A percentile compares a stretch with the other conserved stretches of the same genome.
phyloP scores from a whole-genome alignment of 2,329 filamentous ascomycete species.

The Xylariaceae sp. region DNA sequence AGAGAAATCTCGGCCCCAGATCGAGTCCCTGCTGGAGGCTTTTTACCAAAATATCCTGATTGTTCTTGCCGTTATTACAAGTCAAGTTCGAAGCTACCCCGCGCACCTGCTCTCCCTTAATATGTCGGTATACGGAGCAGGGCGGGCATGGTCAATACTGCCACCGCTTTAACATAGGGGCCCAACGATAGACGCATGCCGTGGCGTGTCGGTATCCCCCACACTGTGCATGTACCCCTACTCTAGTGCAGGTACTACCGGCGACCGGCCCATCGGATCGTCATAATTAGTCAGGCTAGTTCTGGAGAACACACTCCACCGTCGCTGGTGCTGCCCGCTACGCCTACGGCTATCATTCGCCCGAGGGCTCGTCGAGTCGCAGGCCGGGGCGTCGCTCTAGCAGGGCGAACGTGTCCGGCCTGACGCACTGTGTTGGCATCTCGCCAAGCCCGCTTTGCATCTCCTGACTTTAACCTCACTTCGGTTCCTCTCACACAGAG shows the following conservation, averaged over 20 bases:
- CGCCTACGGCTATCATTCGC: too few species aligned
- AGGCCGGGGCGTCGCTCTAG: too few species aligned
- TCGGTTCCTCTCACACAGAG: too few species aligned
- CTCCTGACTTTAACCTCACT: too few species aligned
- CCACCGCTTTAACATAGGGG: background rate
- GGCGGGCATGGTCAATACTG: background rate
- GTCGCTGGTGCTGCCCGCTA: too few species aligned
- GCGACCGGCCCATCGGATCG: background rate
- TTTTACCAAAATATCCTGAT: too few species aligned
- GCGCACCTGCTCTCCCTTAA: background rate
- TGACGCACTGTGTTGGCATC: too few species aligned
- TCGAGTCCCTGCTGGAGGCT: too few species aligned
- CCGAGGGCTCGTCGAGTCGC: too few species aligned
- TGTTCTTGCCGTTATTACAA: background rate
- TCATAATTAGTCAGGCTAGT: background rate
- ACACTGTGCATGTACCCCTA: background rate
- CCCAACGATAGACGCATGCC: background rate
- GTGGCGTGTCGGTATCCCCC: background rate
- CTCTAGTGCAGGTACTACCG: background rate
- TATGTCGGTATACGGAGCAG: background rate
- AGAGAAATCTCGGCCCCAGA: background rate
- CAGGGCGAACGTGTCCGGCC: too few species aligned
- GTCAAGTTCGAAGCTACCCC: background rate
- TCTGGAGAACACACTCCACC: background rate
- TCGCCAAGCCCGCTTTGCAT: background rate